A percentile compares a stretch with the other conserved stretches of the same genome.
phyloP scores from a whole-genome alignment of 2,329 filamentous ascomycete genomes.

The Sarocladiaceae sp. region DNA sequence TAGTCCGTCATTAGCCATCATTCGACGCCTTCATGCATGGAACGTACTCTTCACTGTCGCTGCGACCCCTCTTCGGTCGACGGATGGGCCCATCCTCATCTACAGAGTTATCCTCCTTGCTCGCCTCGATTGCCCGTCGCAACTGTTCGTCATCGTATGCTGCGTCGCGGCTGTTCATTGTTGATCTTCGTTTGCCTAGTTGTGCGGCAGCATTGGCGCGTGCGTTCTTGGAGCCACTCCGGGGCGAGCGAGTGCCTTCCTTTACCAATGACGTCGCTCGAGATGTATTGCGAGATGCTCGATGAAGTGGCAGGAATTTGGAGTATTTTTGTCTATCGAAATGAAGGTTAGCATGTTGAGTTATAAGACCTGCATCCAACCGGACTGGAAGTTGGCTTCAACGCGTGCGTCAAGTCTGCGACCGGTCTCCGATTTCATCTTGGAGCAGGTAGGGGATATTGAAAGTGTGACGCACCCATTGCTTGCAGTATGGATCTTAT shows the following conservation, averaged over 20 bases:
- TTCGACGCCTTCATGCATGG: too few species aligned
- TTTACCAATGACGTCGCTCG: constrained; percentile 61
- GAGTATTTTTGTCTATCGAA: constrained; percentile 57
- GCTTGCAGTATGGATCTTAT: constrained; percentile 71
- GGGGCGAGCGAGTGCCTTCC: constrained; percentile 49
- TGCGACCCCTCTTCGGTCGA: constrained; percentile 75
- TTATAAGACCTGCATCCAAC: too few species aligned
- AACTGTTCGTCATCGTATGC: constrained; percentile 93
- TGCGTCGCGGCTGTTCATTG: constrained; percentile 94
- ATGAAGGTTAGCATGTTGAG: too few species aligned
- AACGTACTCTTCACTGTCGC: constrained; percentile 90
- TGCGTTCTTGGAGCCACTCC: constrained; percentile 49
- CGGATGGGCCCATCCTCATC: constrained; percentile 48
- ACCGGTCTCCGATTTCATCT: too few species aligned
- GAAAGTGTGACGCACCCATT: constrained; percentile 81
- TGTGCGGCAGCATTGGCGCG: constrained; percentile 45
- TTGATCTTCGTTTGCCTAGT: constrained; percentile 78
- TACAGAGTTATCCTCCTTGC: constrained; percentile 68
- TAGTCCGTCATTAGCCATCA: constrained; percentile 18
- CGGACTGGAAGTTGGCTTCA: too few species aligned
- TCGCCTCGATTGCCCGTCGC: constrained; percentile 86
- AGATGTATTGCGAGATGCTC: constrained; percentile 49
- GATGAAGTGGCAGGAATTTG: constrained; percentile 56
- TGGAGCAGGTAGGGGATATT: too few species aligned
- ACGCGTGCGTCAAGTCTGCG: too few species aligned